Base-by-base conservation (phyloP, 73 alveolate species). In the Paramecium bursaria region DNA sequence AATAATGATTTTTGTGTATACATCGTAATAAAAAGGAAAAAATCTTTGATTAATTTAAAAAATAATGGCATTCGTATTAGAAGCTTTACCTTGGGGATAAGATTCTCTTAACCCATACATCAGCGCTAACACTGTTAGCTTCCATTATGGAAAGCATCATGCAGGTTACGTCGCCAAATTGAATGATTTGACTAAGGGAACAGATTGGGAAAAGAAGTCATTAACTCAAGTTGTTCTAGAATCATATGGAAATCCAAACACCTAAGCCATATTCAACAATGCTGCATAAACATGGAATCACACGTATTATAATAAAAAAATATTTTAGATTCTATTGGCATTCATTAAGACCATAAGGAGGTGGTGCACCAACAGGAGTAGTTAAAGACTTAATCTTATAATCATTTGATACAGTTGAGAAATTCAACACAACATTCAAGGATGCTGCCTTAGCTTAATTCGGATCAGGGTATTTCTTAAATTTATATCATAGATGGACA, bases 101-200 rank as follows among this genome's bases (percentile, higher is more conserved):
- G 57, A 39, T 54, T 80, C 55, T 9, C 54, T 95, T 49, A 97
- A 91, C 74, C 98, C 98, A 48, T 95, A 88, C 23, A 87, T 95
- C 48, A 88, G 97, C 6, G 93, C 89, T 26, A 73, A 91, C 44
- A 60, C 90, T 29, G 61, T 95, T 25, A 91, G 94, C 48, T 86
- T 80, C 87, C 98, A 95, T 61, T 93, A 95, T 88, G 93, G 91
- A 67, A 92, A 88, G 73, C 98, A 95, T 74, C 98, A 95, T 86
- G 85, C 92, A 74, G 88, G 93, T 26, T 95, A 95, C 60, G 96
- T 91, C n/a, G 87, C 73, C 50, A 95, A 94, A 22, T 86, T 86
- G 50, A 94, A 92, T 75, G 91, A 67, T 39, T 5, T 67, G 7
- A 67, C 82, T 0, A 67, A 67, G 22, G 82, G 82, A 67, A 67